Base-by-base conservation (phyloP, 2,329 filamentous ascomycete species). In the Colletotrichum lentis region DNA sequence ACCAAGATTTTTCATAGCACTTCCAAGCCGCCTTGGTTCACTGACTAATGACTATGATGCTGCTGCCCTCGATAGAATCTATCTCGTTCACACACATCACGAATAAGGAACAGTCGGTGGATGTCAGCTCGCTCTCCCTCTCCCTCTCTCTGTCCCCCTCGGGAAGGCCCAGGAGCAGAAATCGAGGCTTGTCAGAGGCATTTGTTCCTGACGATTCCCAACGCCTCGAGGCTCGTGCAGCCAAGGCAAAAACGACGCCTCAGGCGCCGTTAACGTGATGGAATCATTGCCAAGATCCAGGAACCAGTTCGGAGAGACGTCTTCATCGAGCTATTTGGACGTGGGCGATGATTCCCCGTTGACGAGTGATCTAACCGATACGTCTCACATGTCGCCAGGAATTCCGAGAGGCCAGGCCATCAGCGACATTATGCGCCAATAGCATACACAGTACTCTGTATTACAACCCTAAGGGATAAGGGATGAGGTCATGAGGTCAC, bases 121-220 rank as follows among this genome's bases (percentile, higher is more conserved):
- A 50, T 61, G 65, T 39, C 62, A 52, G 27, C 24, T 52, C 54
- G 35, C 55, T 53, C 55, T 61, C 41, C 10, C 16, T 18, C 47
- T 27, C 47, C 14, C 46, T 22, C 4, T 50, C 47, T n/a, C 49
- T 52, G n/a, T 35, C 3, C 8, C 31, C 24, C n/a, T n/a, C 41
- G 49, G 50, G 52, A 67, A 62, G 22, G 63, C 56, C 41, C 57
- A 49, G 39, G 67, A 67, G 62, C 62, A 67, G 27, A 31, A 62
- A 49, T 49, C 67, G 57, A 62, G 44, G 67, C 67, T 57, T 63
- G 63, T 69, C 57, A 67, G 63, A 63, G 67, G 63, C 67, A 69
- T 18, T 37, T 69, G 63, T 69, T 69, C 67, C 67, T 69, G 67
- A 67, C 67, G 67, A 69, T 67, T 62, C 52, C 67, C 63, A 69